Conservation (phyloP, 768 basidiomycete species). For the Leccinum disarticulatum region DNA sequence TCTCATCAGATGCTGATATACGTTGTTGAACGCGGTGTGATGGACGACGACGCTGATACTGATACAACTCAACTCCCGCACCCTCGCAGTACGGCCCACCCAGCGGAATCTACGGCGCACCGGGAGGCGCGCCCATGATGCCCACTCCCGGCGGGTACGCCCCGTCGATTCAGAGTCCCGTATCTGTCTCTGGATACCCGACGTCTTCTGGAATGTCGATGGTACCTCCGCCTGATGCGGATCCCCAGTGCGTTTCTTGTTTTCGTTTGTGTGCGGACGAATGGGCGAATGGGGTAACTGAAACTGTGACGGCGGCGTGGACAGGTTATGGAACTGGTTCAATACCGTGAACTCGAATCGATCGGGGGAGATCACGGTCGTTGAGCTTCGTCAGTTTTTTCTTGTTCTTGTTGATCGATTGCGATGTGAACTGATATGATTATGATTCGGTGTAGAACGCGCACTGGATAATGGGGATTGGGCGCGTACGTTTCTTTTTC, state of each 20-base stretch:
- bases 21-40: background rate
- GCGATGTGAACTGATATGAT: background rate
- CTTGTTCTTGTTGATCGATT: constrained; percentile 7
- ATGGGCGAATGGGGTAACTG: background rate
- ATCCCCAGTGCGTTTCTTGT: constrained; percentile 60
- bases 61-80: background rate
- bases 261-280: too few species aligned
- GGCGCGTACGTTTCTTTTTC: constrained; percentile 55
- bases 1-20: background rate
- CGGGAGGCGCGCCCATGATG: background rate
- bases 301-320: background rate
- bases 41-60: background rate
- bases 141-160: background rate
- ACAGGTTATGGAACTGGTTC: constrained; percentile 77
- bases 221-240: constrained; percentile 52
- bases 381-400: constrained; percentile 60
- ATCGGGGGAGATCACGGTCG: constrained; percentile 63
- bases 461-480: constrained; percentile 66
- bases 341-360: constrained; percentile 63
- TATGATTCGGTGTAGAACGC: constrained; percentile 35
- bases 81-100: background rate
- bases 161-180: background rate
- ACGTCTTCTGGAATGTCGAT: background rate
- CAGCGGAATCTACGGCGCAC: background rate
- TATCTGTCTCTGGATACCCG: constrained; percentile 14